phyloP scores from a whole-genome alignment of 768 basidiomycete genomes.

The Pulveroboletus frians region DNA sequence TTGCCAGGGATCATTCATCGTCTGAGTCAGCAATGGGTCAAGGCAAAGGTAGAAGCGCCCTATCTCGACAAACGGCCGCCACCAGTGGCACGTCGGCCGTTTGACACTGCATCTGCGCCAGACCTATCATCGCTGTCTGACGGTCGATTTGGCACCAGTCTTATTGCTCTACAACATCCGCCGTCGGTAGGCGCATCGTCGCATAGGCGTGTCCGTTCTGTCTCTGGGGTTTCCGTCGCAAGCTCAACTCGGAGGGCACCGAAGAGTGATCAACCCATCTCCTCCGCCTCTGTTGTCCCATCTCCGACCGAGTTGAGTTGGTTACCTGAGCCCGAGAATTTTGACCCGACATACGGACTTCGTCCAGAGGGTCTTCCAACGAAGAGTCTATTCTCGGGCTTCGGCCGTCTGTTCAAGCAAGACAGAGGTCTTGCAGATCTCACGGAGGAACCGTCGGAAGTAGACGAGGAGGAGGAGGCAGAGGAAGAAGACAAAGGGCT shows the following conservation, averaged over 20 bases:
- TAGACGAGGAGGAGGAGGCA: conserved; percentile 34
- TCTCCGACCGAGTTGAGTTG: conserved; percentile 22
- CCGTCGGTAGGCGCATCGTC: conserved; percentile 17
- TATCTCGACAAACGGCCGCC: conserved; percentile 60
- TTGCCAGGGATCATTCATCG: conserved; percentile 95
- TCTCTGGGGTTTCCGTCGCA: conserved; percentile 38
- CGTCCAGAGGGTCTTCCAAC: conserved; percentile 86
- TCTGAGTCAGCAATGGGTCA: conserved; percentile 93
- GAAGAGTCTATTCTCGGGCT: conserved; percentile 76
- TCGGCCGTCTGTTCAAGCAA: conserved; percentile 66
- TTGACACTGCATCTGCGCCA: conserved; percentile 41
- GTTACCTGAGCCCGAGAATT: conserved; percentile 63
- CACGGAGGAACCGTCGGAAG: conserved; percentile 54
- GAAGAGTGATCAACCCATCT: conserved; percentile 14
- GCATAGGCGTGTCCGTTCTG: conserved; percentile 33
- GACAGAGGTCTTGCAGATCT: conserved; percentile 74
- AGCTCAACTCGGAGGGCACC: conserved; percentile 28
- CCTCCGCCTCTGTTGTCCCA: conserved; percentile 19
- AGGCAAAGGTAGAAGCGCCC: conserved; percentile 89
- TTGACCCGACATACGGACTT: conserved; percentile 94
- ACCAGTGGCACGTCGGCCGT: conserved; percentile 26
- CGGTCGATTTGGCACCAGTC: conserved; percentile 9
- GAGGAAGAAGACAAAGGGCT: conserved; percentile 33
- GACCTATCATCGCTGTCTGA: conserved; percentile 30
- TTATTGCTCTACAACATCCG: conserved; percentile 19